phyloP scores from a whole-genome alignment of 108 stramenopile genomes.

The Nitzschia sp. region DNA sequence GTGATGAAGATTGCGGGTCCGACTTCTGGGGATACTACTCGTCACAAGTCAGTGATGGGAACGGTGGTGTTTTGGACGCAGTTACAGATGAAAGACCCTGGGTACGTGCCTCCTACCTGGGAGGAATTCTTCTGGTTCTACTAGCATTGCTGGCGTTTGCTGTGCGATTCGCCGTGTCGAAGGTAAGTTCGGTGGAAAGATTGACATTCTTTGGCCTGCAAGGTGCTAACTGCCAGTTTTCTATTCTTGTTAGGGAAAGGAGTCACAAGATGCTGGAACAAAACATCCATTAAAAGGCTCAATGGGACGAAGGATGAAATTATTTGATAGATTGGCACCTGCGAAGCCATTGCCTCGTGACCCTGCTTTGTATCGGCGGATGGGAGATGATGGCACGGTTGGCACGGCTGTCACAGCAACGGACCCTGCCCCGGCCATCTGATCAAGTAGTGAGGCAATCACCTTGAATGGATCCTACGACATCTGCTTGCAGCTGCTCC shows the following conservation, averaged over 20 bases:
- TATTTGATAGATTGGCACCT: slow-evolving; percentile 1
- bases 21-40: neutral
- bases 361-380: neutral
- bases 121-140: neutral
- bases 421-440: neutral
- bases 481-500: no score
- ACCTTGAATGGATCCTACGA: no score
- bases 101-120: no score
- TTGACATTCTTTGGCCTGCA: no score
- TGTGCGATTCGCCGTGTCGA: neutral
- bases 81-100: no score
- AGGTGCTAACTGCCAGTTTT: no score
- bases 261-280: no score
- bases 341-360: neutral
- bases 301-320: neutral
- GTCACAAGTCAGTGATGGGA: no score
- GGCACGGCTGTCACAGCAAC: neutral
- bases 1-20: neutral
- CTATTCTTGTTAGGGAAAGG: no score
- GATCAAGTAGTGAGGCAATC: neutral
- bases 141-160: neutral
- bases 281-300: slow-evolving; percentile 1
- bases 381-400: neutral
- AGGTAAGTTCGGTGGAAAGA: neutral
- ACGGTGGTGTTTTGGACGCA: no score